Conservation (phyloP, 2,329 filamentous ascomycete species). For the Mycocentrospora acerina region DNA sequence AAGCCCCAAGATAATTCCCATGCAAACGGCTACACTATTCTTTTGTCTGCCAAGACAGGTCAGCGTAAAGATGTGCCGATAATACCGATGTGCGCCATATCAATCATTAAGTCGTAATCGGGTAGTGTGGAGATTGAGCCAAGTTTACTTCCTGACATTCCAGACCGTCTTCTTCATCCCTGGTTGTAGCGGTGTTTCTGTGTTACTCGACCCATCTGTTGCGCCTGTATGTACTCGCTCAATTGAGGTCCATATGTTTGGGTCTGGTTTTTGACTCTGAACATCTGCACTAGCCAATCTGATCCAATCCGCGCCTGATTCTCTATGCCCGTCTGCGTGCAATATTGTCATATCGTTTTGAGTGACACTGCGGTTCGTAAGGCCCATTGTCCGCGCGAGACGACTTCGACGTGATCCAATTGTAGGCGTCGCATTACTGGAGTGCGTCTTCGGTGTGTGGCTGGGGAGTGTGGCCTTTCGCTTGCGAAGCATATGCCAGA, state of each 20-base stretch:
- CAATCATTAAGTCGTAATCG: constrained; percentile 1
- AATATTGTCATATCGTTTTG: constrained; percentile 27
- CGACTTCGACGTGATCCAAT: constrained; percentile 26
- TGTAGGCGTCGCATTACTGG: constrained; percentile 18
- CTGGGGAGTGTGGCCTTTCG: constrained; percentile 14
- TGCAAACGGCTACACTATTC: too few relatives aligned
- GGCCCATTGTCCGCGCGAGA: constrained; percentile 21
- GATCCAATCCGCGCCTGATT: constrained; percentile 18
- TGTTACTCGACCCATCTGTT: constrained; percentile 2
- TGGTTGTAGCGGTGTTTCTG: constrained; percentile 11
- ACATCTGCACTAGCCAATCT: constrained; percentile 20
- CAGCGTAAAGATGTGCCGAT: too few relatives aligned
- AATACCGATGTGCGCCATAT: neutral
- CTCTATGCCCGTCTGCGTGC: constrained; percentile 7
- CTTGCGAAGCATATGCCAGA: constrained; percentile 39
- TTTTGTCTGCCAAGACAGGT: too few relatives aligned
- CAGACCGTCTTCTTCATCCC: constrained; percentile 35
- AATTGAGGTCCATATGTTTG: constrained; percentile 17
- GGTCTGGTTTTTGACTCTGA: constrained; percentile 15
- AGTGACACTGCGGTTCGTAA: constrained; percentile 24
- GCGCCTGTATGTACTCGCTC: constrained; percentile 11
- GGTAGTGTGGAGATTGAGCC: neutral
- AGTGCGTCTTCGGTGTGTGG: constrained; percentile 18
- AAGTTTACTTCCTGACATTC: constrained; percentile 28
- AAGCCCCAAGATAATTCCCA: too few relatives aligned